These are phyloP conservation scores for Astragalus glycyphyllos DNA, from an alignment of 306 rosid species.

Conservation along the genomic window DNA sequence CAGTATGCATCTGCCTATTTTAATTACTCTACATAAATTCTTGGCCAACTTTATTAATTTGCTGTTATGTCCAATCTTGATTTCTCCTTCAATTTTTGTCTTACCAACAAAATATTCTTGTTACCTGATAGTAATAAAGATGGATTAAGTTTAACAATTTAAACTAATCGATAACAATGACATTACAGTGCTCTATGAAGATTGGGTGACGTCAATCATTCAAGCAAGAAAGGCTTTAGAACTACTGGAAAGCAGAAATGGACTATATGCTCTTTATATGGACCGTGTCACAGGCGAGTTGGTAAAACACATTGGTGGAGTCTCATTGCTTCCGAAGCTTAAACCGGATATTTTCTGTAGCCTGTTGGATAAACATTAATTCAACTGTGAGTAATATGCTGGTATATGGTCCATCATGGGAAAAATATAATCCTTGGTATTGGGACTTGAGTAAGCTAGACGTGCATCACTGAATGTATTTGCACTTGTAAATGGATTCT, in stretches of 20 bases:
- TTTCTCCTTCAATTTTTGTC: no score
- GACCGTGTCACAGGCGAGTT: conserved; percentile 79
- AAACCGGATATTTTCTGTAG: conserved; percentile 60
- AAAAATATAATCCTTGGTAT: conserved; percentile 6
- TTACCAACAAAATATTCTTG: no score
- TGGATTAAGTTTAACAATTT: conserved; percentile 14
- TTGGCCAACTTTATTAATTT: no score
- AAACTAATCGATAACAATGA: conserved; percentile 34
- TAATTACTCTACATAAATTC: conserved; percentile 10
- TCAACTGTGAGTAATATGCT: background rate
- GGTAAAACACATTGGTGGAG: conserved; percentile 60
- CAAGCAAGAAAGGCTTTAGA: conserved; percentile 74
- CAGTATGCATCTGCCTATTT: conserved; percentile 53
- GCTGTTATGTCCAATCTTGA: no score
- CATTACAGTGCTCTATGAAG: conserved; percentile 75
- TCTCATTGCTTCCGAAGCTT: conserved; percentile 59
- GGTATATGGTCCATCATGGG: background rate
- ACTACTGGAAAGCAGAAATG: conserved; percentile 88
- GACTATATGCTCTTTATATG: conserved; percentile 76
- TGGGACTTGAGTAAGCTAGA: conserved; percentile 1
- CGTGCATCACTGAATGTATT: conserved; percentile 8
- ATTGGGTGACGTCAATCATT: conserved; percentile 77
- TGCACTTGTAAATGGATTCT: conserved; percentile 8
- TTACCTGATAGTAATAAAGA: conserved; percentile 2
- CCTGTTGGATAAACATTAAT: conserved; percentile 51